Evolutionary conservation across 2,329 filamentous ascomycete genomes (phyloP), one percentile per base, ranked within the genome.

Genomic region (Exophiala calicioides): DNA sequence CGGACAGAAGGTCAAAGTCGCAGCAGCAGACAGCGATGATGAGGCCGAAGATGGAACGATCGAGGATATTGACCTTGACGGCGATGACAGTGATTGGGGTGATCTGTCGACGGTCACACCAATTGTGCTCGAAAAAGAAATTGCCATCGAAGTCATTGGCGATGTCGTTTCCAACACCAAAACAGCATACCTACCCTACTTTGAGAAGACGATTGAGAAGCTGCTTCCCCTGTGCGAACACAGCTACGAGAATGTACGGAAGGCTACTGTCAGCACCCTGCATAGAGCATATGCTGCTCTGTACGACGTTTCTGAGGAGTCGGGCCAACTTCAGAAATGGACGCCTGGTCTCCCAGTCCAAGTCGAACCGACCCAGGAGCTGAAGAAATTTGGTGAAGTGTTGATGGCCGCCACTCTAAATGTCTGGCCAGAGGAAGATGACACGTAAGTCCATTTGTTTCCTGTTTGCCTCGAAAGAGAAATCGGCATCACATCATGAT

Each of bases 71-170:
- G 77, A 81, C 24, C 80, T 84, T 52, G 77, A 85, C 10, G 81
- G 82, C 3, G 86, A 89, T 27, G 86, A 91, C 32, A 88, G 89
- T 48, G 88, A 90, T 52, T 90, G 88, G 80, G 86, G 90, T 60
- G 87, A 90, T 60, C 77, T 94, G 36, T 84, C 82, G 47, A 88
- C 88, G 39, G 87, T 94, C 53, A 94, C 89, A 19, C 89, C 90
- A 42, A 81, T 96, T 44, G 89, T 91, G 18, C 81, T 95, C 61
- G 93, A 97, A 77, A 96, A 97, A 72, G 93, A 98, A 71, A 94
- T 97, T 60, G 91, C 93, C 27, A 82, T 95, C 33, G 93, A 98
- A 68, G 90, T 96, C 4, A 80, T 96, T 26, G 93, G 90, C 56
- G 93, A 98, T 64, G 82, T 98, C 53, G 85, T 97, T 62, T 85